Base-by-base conservation (phyloP, 169 alveolate species). In the Plasmodium vivax region DNA sequence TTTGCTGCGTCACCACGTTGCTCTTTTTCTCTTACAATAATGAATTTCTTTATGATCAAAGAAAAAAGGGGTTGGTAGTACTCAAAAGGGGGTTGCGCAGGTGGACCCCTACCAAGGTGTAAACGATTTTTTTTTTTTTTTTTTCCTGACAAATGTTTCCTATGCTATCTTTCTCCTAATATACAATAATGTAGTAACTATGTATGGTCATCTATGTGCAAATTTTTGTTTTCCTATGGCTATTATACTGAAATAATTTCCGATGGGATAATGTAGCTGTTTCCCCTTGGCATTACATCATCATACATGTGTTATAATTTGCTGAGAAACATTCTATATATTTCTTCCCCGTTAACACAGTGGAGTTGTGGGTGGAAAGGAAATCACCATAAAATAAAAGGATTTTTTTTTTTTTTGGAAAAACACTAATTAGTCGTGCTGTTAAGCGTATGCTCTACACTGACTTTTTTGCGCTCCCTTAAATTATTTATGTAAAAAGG, bases 251-350 rank as follows among this genome's bases (percentile, higher is more conserved):
- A 43, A 32, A n/a, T 51, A 82, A 23, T n/a, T 82, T 82, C 77
- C 87, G 32, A 82, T 47, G 62, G 32, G 38, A n/a, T 23, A 43
- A 23, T 23, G 54, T 82, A 82, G 12, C 54, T 23, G 27, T 82
- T 82, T 47, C 87, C 47, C 23, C 45, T 75, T 34, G 16, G 16
- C 23, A 75, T 34, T 82, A 47, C 62, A 82, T 47, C 30, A 36
- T 82, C 41, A 82, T 32, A 82, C 41, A 30, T 32, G 10, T 81
- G 32, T 81, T n/a, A 43, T 6, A 47, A 81, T 81, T 19, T 23
- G 34, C 58, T 81, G 47, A 32, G 41, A 81, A 81, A 47, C n/a
- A 41, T 81, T 81, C 43, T 81, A 45, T 81, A 81, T 81, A 43
- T 41, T 23, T 81, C 62, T 43, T 45, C 58, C 23, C 74, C 56